Evolutionary conservation across 148 eudicot species (phyloP), one percentile per base, ranked within the genome.

Genomic region (Nepenthes mirabilis): DNA sequence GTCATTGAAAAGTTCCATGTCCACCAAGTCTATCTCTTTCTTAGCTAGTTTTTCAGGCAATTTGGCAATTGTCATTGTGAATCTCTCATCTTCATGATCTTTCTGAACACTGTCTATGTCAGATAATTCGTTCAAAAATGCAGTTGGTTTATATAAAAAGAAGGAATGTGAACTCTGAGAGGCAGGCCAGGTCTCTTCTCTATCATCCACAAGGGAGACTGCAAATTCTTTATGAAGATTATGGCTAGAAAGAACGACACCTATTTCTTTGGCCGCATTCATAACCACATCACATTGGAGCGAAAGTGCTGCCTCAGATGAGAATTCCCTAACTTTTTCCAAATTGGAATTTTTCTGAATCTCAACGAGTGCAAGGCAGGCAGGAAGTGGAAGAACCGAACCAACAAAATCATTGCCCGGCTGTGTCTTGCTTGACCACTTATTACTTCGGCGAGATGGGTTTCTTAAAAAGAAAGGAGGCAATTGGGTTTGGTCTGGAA

Each of bases 331-430:
- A 32, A 72, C 51, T 52, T 68, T 68, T 67, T 65, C 75, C 37
- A 63, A 13, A 63, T 66, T 61, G 36, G 74, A 59, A 34, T 47
- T 37, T 62, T 40, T 68, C 7, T 48, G 54, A 14, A 85, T 79
- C 61, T 75, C 79, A 59, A 60, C 56, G 52, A 75, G 72, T 59
- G 75, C 68, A 37, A 73, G 74, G 70, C 79, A 57, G 45, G 70
- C 77, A 43, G 74, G 83, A 71, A 85, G 82, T 37, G 97, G 87
- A 57, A 81, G 55, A 61, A 79, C 77, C 1, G 97, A 91, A 58
- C 95, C 95, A 45, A 86, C 81, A 64, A 77, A 60, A 52, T 65
- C 65, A 62, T 75, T 65, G 48, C 77, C 70, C 32, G 74, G 79
- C 68, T 57, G 69, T 57, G 69, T 69, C 63, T 75, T 82, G 11